Conservation (phyloP, 2,329 filamentous ascomycete genomes). For the Blastomyces percursus region DNA sequence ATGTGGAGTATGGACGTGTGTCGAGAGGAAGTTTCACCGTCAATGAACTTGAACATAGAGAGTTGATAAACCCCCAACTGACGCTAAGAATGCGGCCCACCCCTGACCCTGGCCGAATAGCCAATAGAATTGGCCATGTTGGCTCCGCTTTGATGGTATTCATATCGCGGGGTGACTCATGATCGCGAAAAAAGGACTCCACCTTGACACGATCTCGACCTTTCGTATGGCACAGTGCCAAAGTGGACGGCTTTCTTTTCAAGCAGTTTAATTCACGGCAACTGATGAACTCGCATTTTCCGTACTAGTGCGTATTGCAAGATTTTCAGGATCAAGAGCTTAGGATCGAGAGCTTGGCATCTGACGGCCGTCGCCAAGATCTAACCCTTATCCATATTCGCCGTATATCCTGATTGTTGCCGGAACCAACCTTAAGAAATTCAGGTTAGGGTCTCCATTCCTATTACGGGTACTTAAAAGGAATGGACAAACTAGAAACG, state of each 20-base stretch:
- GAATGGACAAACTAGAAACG: neutral
- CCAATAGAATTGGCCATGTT: neutral
- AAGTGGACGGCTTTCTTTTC: neutral
- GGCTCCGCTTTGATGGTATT: neutral
- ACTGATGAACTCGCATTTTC: neutral
- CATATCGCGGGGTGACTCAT: neutral
- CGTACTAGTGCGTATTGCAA: too few species aligned
- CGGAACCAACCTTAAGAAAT: neutral
- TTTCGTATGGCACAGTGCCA: neutral
- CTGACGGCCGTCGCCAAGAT: neutral
- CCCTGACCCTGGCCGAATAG: neutral
- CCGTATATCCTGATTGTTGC: neutral
- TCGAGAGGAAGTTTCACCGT: neutral
- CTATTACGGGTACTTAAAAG: neutral
- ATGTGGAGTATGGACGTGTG: neutral
- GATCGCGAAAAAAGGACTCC: neutral
- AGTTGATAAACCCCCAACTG: neutral
- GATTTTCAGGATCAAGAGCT: neutral
- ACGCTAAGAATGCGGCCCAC: neutral
- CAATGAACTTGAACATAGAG: neutral
- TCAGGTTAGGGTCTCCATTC: neutral
- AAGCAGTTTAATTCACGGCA: neutral
- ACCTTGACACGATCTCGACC: neutral
- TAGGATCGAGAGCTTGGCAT: neutral
- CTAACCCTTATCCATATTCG: neutral